These are phyloP conservation scores for Cylindrodendrum hubeiense DNA, from an alignment of 2,329 filamentous ascomycete species.

Conservation along the genomic window DNA sequence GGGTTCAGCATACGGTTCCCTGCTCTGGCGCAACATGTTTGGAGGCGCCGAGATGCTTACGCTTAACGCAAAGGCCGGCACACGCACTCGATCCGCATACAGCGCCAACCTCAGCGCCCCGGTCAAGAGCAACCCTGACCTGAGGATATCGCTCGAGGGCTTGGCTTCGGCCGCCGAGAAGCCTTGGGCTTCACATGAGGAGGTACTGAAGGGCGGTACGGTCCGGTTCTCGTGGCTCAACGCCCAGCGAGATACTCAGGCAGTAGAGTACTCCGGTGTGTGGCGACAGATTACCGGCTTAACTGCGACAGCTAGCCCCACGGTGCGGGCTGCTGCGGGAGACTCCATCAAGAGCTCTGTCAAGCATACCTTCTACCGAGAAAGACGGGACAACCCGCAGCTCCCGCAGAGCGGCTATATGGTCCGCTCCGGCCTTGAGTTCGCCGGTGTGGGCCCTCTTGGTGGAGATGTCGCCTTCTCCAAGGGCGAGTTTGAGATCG, in stretches of 20 bases:
- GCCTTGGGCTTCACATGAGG: slow-evolving; percentile 93
- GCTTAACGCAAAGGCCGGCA: slow-evolving; percentile 88
- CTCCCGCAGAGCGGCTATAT: slow-evolving; percentile 87
- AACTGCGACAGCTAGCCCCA: slow-evolving; percentile 80
- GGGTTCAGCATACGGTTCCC: slow-evolving; percentile 91
- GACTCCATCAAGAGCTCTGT: slow-evolving; percentile 92
- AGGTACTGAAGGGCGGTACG: slow-evolving; percentile 83
- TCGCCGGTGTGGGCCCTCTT: slow-evolving; percentile 89
- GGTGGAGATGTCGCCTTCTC: slow-evolving; percentile 93
- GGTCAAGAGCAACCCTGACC: slow-evolving; percentile 84
- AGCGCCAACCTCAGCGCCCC: slow-evolving; percentile 88
- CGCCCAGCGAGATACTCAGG: slow-evolving; percentile 75
- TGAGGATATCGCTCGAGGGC: slow-evolving; percentile 82
- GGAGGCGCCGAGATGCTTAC: slow-evolving; percentile 93
- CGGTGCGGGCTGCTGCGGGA: slow-evolving; percentile 86
- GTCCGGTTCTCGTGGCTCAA: slow-evolving; percentile 82
- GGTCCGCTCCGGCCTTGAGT: slow-evolving; percentile 80
- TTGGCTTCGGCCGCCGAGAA: slow-evolving; percentile 89
- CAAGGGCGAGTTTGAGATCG: slow-evolving; percentile 89
- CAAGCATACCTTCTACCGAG: slow-evolving; percentile 83
- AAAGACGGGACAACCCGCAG: slow-evolving; percentile 86
- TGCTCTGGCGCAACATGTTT: slow-evolving; percentile 91
- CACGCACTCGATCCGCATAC: slow-evolving; percentile 91
- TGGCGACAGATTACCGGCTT: slow-evolving; percentile 93
- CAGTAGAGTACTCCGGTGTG: slow-evolving; percentile 81